phyloP scores from a whole-genome alignment of 1,139 yeast genomes.

The Pichia sp. region DNA sequence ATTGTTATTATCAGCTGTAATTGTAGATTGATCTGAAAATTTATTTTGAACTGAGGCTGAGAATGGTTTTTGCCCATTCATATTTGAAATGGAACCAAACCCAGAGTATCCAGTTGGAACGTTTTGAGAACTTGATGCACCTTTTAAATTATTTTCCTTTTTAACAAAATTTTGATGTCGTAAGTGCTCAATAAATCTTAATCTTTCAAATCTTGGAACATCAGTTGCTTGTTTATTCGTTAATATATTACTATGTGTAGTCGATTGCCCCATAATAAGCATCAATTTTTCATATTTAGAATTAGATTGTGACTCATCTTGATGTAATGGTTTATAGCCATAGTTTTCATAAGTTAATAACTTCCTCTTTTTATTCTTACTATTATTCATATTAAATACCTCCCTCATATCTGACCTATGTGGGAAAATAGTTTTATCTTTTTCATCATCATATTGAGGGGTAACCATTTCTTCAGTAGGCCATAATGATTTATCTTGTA shows the following conservation, averaged over 20 bases:
- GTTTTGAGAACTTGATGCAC: conserved; percentile 6
- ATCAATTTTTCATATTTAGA: conserved; percentile 89
- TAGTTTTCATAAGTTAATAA: conserved; percentile 32
- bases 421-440: conserved; percentile 34
- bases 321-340: conserved; percentile 46
- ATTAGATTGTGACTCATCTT: conserved; percentile 65
- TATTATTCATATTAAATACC: conserved; percentile 29
- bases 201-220: conserved; percentile 42
- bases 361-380: neutral
- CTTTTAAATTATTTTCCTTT: conserved; percentile 22
- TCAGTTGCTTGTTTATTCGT: conserved; percentile 25
- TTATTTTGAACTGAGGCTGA: neutral
- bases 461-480: conserved; percentile 37
- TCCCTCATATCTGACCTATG: conserved; percentile 47
- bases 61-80: conserved; percentile 3
- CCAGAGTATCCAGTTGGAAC: conserved; percentile 10
- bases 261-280: conserved; percentile 40
- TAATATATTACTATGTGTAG: conserved; percentile 29
- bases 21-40: neutral
- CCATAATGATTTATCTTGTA: conserved; percentile 39
- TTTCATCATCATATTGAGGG: conserved; percentile 42
- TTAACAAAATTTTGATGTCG: conserved; percentile 27
- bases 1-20: neutral
- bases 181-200: conserved; percentile 46
- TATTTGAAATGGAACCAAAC: conserved; percentile 4